Base-by-base conservation (phyloP, 2,329 filamentous ascomycete species). In the Monosporascus sp. region DNA sequence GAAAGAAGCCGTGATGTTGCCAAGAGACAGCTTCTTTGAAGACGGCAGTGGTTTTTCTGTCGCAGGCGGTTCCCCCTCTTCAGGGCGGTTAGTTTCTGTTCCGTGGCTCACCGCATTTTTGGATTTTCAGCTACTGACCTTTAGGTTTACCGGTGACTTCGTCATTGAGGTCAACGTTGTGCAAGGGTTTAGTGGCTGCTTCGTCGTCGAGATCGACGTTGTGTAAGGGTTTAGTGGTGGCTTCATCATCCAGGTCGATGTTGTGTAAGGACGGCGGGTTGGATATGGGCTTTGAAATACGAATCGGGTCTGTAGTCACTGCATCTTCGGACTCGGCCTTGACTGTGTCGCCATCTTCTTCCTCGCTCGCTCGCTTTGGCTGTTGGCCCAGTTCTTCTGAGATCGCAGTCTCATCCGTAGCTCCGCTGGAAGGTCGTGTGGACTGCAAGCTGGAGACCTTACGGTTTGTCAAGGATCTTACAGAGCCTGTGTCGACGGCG, bases 1-100 rank as follows among this genome's bases (percentile, higher is more conserved):
- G 49, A 94, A 78, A 46, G 81, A 84, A 52, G 82, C 86, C 40
- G 88, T 86, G 51, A 94, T 80, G 60, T 88, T 90, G 70, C 86
- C 84, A 38, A 84, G 77, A 44, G 84, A 85, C 48, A 85, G 72
- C 49, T 81, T 79, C 67, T 81, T 84, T 50, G 78, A 77, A 18
- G 78, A 5, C 6, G 18, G 37, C 17, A 18, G n/a, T 22, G 17
- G 8, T 22, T 14, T 24, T 31, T 22, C n/a, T 46, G 20, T 17
- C 26, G 17, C 18, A n/a, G 50, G 44, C 22, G 31, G 37, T 49
- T 46, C 43, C 5, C 24, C 60, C 59, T 55, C 43, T 51, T 49
- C 53, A 50, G 51, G 44, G 20, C 43, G 41, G 44, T 45, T 62
- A 46, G 43, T 46, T 26, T 14, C 40, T 24, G 14, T 15, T 43